A percentile compares a stretch with the other conserved stretches of the same genome.
Conservation (phyloP, 83 land plant genomes). For the Picea mariana region DNA sequence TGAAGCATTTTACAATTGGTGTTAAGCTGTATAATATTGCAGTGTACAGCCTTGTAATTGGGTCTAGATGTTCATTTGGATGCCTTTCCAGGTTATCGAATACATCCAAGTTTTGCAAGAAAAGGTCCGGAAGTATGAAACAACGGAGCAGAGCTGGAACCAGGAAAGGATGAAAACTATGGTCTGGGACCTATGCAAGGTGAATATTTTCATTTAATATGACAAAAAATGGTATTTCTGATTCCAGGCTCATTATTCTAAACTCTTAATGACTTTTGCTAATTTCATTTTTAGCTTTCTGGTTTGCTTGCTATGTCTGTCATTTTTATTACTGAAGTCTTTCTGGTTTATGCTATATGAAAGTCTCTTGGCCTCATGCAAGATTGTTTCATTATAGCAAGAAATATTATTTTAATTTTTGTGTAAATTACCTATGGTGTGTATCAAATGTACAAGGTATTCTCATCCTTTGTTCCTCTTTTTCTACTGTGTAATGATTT, state of each 20-base stretch:
- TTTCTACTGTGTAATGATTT: slow-evolving; percentile 11
- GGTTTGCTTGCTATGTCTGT: background rate
- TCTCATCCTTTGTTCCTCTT: background rate
- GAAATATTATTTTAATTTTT: slow-evolving; percentile 2
- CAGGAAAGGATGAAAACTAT: slow-evolving; percentile 57
- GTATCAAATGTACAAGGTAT: background rate
- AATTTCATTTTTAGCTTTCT: background rate
- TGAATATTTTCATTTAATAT: slow-evolving; percentile 6
- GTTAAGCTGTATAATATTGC: background rate
- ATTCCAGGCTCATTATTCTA: background rate
- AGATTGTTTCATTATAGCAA: background rate
- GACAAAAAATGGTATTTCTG: background rate
- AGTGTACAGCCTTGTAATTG: slow-evolving; percentile 2
- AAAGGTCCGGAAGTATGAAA: slow-evolving; percentile 71
- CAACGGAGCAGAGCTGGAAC: slow-evolving; percentile 56
- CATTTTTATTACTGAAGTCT: background rate
- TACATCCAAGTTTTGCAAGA: slow-evolving; percentile 80
- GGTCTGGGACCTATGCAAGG: slow-evolving; percentile 66
- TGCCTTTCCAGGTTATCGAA: slow-evolving; percentile 67
- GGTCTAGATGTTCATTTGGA: background rate
- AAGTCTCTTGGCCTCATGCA: background rate
- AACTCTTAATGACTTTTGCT: background rate
- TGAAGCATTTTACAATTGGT: background rate
- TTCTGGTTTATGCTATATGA: background rate
- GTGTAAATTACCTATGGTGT: background rate